phyloP scores from a whole-genome alignment of 306 rosid genomes.

The Quercus variabilis region DNA sequence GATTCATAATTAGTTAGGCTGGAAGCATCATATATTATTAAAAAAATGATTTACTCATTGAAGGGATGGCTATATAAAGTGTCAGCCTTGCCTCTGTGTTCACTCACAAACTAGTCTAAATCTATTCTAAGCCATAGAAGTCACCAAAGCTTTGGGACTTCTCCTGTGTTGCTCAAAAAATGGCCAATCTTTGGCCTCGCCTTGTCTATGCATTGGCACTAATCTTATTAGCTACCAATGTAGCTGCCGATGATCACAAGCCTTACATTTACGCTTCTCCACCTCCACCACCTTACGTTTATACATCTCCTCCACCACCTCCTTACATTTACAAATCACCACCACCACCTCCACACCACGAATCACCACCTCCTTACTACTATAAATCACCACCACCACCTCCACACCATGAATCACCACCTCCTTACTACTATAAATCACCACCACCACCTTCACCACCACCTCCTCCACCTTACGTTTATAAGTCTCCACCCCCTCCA shows the following conservation, averaged over 20 bases:
- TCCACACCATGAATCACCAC: neutral
- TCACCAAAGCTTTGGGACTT: neutral
- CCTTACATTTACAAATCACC: neutral
- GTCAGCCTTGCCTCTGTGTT: neutral
- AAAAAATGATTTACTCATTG: conserved; percentile 1
- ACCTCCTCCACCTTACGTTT: neutral
- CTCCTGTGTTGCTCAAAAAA: neutral
- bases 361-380: neutral
- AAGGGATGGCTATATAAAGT: conserved; percentile 17
- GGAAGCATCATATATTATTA: conserved; percentile 5
- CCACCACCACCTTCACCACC: neutral
- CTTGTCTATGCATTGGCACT: conserved; percentile 22
- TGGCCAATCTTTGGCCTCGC: conserved; percentile 29
- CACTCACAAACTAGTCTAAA: conserved; percentile 3
- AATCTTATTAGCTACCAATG: conserved; percentile 24
- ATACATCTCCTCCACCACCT: neutral
- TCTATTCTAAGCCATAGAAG: neutral
- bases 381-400: neutral
- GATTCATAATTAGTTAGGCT: neutral
- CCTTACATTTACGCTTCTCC: conserved; percentile 21
- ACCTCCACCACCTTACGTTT: neutral
- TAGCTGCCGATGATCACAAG: conserved; percentile 19
- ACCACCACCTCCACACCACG: neutral
- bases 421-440: neutral
- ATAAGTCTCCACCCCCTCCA: neutral